A percentile compares a stretch with the other conserved stretches of the same genome.
These are phyloP conservation scores for Suillus ampliporus DNA, from an alignment of 768 basidiomycete genomes.

Conservation along the genomic window DNA sequence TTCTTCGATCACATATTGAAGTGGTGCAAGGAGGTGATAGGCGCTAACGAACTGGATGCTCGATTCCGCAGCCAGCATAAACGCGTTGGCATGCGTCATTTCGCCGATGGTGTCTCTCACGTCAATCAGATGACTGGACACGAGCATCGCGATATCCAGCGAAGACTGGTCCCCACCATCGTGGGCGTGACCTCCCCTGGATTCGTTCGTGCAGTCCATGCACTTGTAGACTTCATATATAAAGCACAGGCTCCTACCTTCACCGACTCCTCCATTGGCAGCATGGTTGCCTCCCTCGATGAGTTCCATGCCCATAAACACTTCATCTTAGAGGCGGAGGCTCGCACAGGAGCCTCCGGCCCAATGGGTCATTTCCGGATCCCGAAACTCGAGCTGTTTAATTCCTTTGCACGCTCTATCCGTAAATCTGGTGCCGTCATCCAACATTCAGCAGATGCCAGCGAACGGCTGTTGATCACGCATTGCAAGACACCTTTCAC, in stretches of 20 bases:
- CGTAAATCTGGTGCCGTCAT: conserved; percentile 31
- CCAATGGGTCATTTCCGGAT: conserved; percentile 40
- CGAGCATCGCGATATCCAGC: conserved; percentile 44
- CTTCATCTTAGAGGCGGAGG: conserved; percentile 6
- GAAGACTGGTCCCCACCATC: conserved; percentile 39
- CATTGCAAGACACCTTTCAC: conserved; percentile 39
- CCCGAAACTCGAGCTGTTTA: conserved; percentile 47
- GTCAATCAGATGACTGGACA: conserved; percentile 48
- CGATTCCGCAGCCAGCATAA: conserved; percentile 3
- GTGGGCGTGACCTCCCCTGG: background rate
- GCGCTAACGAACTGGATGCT: background rate
- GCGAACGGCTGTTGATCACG: conserved; percentile 39
- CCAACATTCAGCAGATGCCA: conserved; percentile 44
- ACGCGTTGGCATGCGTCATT: conserved; percentile 41
- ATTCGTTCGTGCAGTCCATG: background rate
- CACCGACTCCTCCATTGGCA: background rate
- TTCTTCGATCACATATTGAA: background rate
- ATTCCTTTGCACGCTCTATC: conserved; percentile 37
- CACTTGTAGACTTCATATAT: conserved; percentile 11
- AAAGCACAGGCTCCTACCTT: background rate
- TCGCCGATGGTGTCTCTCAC: conserved; percentile 42
- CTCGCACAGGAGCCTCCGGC: background rate
- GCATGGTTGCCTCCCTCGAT: background rate
- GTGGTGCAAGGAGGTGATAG: conserved; percentile 1
- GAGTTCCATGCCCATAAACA: conserved; percentile 3